Percentiles rank a stretch among this genome's conserved stretches.
Evolutionary conservation across 345 rosid genomes (phyloP).

Genomic region (Salix brachista): DNA sequence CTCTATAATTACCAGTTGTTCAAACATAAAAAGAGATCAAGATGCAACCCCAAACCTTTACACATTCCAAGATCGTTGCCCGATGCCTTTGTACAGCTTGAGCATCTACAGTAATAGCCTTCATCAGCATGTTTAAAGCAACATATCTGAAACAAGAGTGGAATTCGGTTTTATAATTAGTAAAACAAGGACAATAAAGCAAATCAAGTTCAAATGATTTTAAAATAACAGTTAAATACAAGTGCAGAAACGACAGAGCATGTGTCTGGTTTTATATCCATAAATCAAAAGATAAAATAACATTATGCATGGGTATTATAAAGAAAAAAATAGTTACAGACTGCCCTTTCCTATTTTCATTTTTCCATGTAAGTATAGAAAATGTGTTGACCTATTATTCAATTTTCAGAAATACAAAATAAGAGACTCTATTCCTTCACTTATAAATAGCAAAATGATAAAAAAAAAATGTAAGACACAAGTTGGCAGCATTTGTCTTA

Average conservation of each 20-base stretch:
- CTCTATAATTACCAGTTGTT: neutral
- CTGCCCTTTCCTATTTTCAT: neutral
- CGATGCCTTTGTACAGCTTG: conserved; percentile 98
- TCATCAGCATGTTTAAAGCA: conserved; percentile 96
- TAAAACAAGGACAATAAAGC: neutral
- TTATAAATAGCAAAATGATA: neutral
- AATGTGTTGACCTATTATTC: neutral
- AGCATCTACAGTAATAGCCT: conserved; percentile 78
- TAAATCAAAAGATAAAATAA: neutral
- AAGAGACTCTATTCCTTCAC: neutral
- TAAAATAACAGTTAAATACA: neutral
- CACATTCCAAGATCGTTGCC: conserved; percentile 94
- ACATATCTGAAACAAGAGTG: conserved; percentile 62
- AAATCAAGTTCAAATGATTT: neutral
- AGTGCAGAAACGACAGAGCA: neutral
- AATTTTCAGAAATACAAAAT: neutral
- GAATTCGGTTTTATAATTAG: conserved; percentile 11
- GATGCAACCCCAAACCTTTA: conserved; percentile 54
- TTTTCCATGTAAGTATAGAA: neutral
- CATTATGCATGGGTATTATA: neutral
- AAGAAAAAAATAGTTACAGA: neutral
- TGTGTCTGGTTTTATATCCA: neutral
- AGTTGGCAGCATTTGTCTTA: neutral
- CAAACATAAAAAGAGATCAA: neutral
- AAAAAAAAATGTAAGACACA: neutral